Evolutionary conservation across 164 flowering plant species (phyloP).

Genomic region (Chimonanthus praecox): DNA sequence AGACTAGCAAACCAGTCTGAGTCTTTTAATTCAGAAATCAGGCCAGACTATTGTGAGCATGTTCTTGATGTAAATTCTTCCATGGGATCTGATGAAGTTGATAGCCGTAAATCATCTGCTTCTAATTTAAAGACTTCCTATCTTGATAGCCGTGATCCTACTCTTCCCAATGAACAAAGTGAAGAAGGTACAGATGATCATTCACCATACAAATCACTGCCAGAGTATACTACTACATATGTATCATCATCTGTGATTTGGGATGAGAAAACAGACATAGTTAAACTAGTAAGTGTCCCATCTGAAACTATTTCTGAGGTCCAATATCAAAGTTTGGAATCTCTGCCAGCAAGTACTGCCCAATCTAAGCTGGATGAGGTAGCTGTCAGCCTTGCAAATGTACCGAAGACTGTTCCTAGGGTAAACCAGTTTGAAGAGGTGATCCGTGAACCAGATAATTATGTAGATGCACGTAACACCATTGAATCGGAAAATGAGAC

Average conservation of each 20-base stretch:
- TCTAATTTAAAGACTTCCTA: conserved; percentile 23
- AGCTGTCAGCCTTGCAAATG: conserved; percentile 13
- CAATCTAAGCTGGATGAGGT: conserved; percentile 16
- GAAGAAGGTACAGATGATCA: conserved; percentile 20
- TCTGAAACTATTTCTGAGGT: conserved; percentile 9
- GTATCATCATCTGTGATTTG: conserved; percentile 54
- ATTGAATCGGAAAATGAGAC: conserved; percentile 79
- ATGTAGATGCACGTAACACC: conserved; percentile 71
- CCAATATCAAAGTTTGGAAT: conserved; percentile 20
- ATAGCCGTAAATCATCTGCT: conserved; percentile 21
- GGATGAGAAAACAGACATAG: conserved; percentile 75
- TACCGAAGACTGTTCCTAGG: conserved; percentile 1
- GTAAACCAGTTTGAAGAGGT: conserved; percentile 40
- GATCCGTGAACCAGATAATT: conserved; percentile 70
- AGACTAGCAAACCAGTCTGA: conserved; percentile 34
- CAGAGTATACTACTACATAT: conserved; percentile 21
- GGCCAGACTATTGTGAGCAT: conserved; percentile 38
- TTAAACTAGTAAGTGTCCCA: conserved; percentile 28
- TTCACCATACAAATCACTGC: conserved; percentile 18
- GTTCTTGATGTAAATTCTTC: conserved; percentile 30
- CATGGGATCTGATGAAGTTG: conserved; percentile 29
- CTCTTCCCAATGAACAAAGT: conserved; percentile 21
- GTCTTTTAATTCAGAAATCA: conserved; percentile 8
- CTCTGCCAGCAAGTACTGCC: conserved; percentile 16
- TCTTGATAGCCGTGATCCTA: conserved; percentile 24